phyloP scores from a whole-genome alignment of 2,329 filamentous ascomycete genomes.

The Aphanoascus verrucosus region DNA sequence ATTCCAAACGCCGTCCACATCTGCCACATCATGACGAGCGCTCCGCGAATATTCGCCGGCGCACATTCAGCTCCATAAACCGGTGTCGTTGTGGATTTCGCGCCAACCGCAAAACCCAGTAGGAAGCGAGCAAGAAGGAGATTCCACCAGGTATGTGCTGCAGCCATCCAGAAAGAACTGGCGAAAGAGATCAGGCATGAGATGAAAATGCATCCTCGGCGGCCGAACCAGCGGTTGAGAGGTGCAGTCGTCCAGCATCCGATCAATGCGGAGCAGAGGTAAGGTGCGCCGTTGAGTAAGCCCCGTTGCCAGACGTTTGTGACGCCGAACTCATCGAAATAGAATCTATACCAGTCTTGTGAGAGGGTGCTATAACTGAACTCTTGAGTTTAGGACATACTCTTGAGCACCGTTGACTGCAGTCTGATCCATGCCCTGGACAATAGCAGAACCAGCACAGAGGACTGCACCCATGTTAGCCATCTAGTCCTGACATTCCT shows the following conservation, averaged over 20 bases:
- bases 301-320: slow-evolving; percentile 20
- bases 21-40: slow-evolving; percentile 46
- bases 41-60: slow-evolving; percentile 45
- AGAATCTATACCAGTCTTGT: slow-evolving; percentile 8
- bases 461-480: slow-evolving; percentile 25
- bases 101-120: slow-evolving; percentile 51
- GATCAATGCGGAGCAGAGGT: slow-evolving; percentile 31
- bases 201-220: slow-evolving; percentile 50
- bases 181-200: slow-evolving; percentile 49
- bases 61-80: slow-evolving; percentile 46
- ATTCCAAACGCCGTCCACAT: slow-evolving; percentile 47
- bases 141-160: slow-evolving; percentile 45
- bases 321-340: slow-evolving; percentile 13
- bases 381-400: background rate
- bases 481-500: background rate
- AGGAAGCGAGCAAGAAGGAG: slow-evolving; percentile 44
- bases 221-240: slow-evolving; percentile 44
- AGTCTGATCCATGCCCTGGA: slow-evolving; percentile 41
- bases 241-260: slow-evolving; percentile 54
- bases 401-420: slow-evolving; percentile 32
- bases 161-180: slow-evolving; percentile 51
- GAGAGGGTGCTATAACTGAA: background rate
- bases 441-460: slow-evolving; percentile 41
- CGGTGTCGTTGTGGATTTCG: slow-evolving; percentile 46
- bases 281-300: slow-evolving; percentile 30